Percentiles rank a stretch among this genome's conserved stretches.
Conservation (phyloP, 139 green algal genomes). For the Yamagishiella unicocca region DNA sequence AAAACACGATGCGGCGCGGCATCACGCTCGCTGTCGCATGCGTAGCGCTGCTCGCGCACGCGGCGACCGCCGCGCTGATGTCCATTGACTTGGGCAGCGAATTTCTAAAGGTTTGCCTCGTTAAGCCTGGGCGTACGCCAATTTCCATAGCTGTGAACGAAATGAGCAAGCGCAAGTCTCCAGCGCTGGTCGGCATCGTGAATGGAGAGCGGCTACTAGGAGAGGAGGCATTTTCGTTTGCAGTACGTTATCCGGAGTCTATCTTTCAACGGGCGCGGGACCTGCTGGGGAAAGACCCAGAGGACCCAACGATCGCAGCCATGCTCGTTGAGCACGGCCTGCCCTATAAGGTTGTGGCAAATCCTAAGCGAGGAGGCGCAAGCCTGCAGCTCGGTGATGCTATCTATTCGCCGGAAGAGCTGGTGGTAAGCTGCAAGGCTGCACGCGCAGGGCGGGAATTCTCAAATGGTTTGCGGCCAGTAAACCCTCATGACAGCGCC, state of each 20-base stretch:
- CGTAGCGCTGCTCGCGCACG: slow-evolving; percentile 1
- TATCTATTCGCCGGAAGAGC: slow-evolving; percentile 84
- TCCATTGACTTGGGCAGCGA: slow-evolving; percentile 95
- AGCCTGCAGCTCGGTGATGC: slow-evolving; percentile 61
- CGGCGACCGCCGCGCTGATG: slow-evolving; percentile 66
- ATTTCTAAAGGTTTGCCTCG: slow-evolving; percentile 93
- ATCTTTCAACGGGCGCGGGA: slow-evolving; percentile 83
- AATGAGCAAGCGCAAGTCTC: slow-evolving; percentile 93
- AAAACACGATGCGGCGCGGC: neutral
- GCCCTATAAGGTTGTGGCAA: slow-evolving; percentile 79
- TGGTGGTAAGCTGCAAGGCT: slow-evolving; percentile 75
- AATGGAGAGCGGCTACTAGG: slow-evolving; percentile 92
- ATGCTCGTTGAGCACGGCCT: slow-evolving; percentile 73
- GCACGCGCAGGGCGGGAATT: no score
- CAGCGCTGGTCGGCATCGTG: slow-evolving; percentile 88
- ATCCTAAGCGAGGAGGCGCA: slow-evolving; percentile 66
- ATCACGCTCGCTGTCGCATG: slow-evolving; percentile 11
- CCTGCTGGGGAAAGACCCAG: slow-evolving; percentile 82
- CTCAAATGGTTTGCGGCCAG: no score
- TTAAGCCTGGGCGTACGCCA: slow-evolving; percentile 87
- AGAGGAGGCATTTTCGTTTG: slow-evolving; percentile 88
- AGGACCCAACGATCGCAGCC: slow-evolving; percentile 59
- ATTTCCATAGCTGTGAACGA: slow-evolving; percentile 96
- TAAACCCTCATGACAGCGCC: no score
- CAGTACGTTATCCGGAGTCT: slow-evolving; percentile 80